phyloP scores from a whole-genome alignment of 1,139 yeast genomes.

The Candida dubliniensis region DNA sequence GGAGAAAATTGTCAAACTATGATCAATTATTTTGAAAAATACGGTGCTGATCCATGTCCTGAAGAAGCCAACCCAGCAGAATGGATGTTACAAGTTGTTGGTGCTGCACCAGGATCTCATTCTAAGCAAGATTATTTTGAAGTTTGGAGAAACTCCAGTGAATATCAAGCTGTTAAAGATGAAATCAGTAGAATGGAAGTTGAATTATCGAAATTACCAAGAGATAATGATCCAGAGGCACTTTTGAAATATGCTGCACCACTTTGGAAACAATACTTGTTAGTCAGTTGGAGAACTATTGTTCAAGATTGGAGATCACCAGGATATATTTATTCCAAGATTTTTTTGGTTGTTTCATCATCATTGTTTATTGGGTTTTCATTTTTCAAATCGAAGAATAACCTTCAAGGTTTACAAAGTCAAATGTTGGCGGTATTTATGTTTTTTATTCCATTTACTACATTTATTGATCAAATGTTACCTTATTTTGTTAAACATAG shows the following conservation, averaged over 20 bases:
- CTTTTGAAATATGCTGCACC: constrained; percentile 29
- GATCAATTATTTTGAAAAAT: constrained; percentile 54
- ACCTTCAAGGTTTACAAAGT: constrained; percentile 44
- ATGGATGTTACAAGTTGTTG: constrained; percentile 57
- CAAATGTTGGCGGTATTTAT: constrained; percentile 58
- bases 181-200: constrained; percentile 26
- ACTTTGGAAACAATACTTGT: constrained; percentile 24
- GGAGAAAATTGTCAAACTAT: constrained; percentile 54
- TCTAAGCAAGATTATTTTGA: constrained; percentile 36
- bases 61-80: constrained; percentile 54
- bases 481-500: constrained; percentile 34
- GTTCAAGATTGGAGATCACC: constrained; percentile 48
- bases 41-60: constrained; percentile 51
- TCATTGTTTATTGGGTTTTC: constrained; percentile 51
- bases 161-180: constrained; percentile 25
- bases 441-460: constrained; percentile 45
- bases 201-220: constrained; percentile 29
- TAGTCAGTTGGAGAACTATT: constrained; percentile 27
- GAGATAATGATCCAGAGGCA: constrained; percentile 23
- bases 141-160: constrained; percentile 35
- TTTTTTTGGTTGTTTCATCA: constrained; percentile 34
- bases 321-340: constrained; percentile 39
- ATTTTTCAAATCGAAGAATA: constrained; percentile 33
- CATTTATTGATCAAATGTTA: constrained; percentile 55
- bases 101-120: constrained; percentile 38